A percentile compares a stretch with the other conserved stretches of the same genome.
phyloP scores from a whole-genome alignment of 1,139 yeast genomes.

The Scheffersomyces titani region DNA sequence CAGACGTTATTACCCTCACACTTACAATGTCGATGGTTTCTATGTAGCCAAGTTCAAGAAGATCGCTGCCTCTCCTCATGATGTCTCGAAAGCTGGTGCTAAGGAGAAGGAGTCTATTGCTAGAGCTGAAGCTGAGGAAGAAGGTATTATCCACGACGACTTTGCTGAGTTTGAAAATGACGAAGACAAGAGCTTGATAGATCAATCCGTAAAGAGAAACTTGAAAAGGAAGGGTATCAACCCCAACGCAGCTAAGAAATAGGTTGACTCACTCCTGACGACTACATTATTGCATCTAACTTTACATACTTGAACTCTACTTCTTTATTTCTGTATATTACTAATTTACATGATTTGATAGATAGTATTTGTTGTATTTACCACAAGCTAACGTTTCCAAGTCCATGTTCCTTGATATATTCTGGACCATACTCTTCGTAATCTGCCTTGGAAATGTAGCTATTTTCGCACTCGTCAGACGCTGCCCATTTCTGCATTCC shows the following conservation, averaged over 20 bases:
- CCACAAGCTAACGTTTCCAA: constrained; percentile 61
- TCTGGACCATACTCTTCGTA: constrained; percentile 90
- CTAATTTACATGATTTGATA: background rate
- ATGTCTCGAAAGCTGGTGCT: constrained; percentile 85
- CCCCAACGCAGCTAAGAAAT: constrained; percentile 43
- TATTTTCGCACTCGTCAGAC: constrained; percentile 44
- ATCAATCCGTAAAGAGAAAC: constrained; percentile 69
- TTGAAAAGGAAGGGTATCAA: constrained; percentile 81
- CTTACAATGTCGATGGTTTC: constrained; percentile 98
- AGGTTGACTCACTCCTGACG: background rate
- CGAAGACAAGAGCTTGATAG: constrained; percentile 76
- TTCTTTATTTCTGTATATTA: background rate
- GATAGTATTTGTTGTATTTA: constrained; percentile 4
- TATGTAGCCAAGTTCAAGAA: constrained; percentile 95
- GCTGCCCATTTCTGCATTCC: constrained; percentile 88
- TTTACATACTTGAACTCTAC: background rate
- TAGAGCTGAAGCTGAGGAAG: constrained; percentile 75
- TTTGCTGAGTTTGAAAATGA: constrained; percentile 79
- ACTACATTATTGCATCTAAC: background rate
- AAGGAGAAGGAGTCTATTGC: constrained; percentile 81
- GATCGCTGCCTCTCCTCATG: constrained; percentile 83
- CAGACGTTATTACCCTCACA: constrained; percentile 96
- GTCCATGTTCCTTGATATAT: constrained; percentile 81
- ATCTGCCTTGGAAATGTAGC: constrained; percentile 66
- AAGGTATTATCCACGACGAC: constrained; percentile 81